Evolutionary conservation across 1,284 basidiomycete species (phyloP), one percentile per base, ranked within the genome.

Genomic region (Grifola frondosa): DNA sequence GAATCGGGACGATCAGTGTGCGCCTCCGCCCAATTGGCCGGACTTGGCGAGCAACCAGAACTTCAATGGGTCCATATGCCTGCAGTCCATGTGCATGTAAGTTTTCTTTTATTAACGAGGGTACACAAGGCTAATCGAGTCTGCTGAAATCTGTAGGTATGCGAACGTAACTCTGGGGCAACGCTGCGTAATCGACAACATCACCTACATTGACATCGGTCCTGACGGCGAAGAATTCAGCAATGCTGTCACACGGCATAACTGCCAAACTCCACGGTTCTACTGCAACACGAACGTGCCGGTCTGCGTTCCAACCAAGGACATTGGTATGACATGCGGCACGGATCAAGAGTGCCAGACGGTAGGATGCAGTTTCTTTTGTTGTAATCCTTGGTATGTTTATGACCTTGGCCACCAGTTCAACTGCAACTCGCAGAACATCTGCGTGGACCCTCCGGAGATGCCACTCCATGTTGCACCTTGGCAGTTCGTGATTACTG

Each of bases 1-100:
- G 53, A 80, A 82, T 51, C 70, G 86, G 28, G 86, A 90, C 60
- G 84, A 88, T 46, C 78, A 87, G 57, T 88, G 84, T 53, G 62
- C 63, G 9, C 66, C 75, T 2, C 71, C 80, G 2, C 53, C 64
- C 11, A 66, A 77, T 46, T 68, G 61, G 55, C 56, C 56, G 9
- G 60, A 70, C 10, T 60, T 77, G 16, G 66, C 71, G 6, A 71
- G 59, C 57, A 48, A 50, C 21, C 57, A 68, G 46, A 83, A 81
- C 56, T 66, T 67, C 49, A 78, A 80, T 52, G 80, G 79, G 3
- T 73, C 78, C 4, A 62, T 86, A 17, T 89, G 85, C 51, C 64
- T 89, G 39, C 72, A 74, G 49, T 77, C 70, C 32, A 61, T 61
- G 9, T 88, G 84, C 77, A 76, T 75, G 81, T 85, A 61, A 40